Conservation (phyloP, 345 rosid genomes). For the Limnanthes douglasii region DNA sequence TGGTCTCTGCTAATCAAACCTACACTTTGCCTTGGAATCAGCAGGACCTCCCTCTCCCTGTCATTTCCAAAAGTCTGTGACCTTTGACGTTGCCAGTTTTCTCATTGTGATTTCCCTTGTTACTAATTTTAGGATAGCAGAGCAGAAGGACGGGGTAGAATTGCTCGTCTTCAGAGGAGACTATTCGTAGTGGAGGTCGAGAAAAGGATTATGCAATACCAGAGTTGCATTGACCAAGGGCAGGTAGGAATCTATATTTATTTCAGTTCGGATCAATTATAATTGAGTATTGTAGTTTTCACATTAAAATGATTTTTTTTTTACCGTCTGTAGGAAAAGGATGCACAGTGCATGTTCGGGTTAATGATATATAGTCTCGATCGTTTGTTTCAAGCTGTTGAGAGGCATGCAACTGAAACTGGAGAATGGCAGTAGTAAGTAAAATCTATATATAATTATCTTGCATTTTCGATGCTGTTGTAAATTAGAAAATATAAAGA, state of each 20-base stretch:
- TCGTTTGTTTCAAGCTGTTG: slow-evolving; percentile 49
- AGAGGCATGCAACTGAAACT: slow-evolving; percentile 58
- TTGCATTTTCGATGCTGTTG: neutral
- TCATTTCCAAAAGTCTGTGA: no score
- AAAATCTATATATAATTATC: neutral
- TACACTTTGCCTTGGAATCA: no score
- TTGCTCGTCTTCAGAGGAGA: slow-evolving; percentile 73
- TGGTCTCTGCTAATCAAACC: no score
- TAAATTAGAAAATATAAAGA: neutral
- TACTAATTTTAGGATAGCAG: slow-evolving; percentile 37
- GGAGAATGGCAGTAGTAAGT: slow-evolving; percentile 88
- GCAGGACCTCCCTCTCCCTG: no score
- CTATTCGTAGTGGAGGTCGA: slow-evolving; percentile 70
- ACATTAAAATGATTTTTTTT: slow-evolving; percentile 5
- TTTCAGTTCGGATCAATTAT: neutral
- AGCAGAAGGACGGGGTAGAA: slow-evolving; percentile 90
- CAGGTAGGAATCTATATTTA: slow-evolving; percentile 30
- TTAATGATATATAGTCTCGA: slow-evolving; percentile 59
- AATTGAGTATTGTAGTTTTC: neutral
- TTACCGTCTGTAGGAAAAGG: slow-evolving; percentile 39
- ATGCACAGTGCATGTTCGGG: slow-evolving; percentile 65
- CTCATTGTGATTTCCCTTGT: neutral
- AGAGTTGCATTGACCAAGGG: slow-evolving; percentile 59
- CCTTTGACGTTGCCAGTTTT: no score
- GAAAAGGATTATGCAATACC: slow-evolving; percentile 70